phyloP scores from a whole-genome alignment of 1,139 yeast species.

The Pichia sp. region DNA sequence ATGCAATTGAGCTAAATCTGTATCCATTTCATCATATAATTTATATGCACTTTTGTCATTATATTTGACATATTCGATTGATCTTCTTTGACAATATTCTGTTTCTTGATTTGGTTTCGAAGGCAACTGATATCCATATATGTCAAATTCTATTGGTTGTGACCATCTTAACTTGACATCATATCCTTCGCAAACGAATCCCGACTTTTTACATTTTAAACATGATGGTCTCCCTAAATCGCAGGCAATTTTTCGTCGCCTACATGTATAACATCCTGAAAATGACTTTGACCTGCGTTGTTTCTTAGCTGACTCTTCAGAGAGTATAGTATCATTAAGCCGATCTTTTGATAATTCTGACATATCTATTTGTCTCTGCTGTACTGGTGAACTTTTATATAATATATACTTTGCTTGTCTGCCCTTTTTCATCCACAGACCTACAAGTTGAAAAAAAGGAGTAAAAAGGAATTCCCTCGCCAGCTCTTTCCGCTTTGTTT shows the following conservation, averaged over 20 bases:
- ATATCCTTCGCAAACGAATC: slow-evolving; percentile 72
- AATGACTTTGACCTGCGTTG: slow-evolving; percentile 26
- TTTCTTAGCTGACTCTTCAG: slow-evolving; percentile 9
- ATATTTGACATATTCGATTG: slow-evolving; percentile 68
- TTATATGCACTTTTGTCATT: slow-evolving; percentile 55
- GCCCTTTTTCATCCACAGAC: too few species aligned
- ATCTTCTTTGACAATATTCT: slow-evolving; percentile 60
- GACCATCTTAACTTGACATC: slow-evolving; percentile 80
- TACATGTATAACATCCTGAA: slow-evolving; percentile 60
- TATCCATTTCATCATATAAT: slow-evolving; percentile 78
- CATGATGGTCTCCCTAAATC: slow-evolving; percentile 51
- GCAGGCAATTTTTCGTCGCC: slow-evolving; percentile 55
- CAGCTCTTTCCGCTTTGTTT: too few species aligned
- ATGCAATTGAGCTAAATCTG: slow-evolving; percentile 58
- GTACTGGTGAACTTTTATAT: too few species aligned
- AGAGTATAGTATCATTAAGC: too few species aligned
- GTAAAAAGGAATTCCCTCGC: too few species aligned
- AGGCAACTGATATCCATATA: slow-evolving; percentile 29
- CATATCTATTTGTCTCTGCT: too few species aligned
- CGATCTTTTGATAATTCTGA: too few species aligned
- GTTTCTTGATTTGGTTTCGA: slow-evolving; percentile 31
- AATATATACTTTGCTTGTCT: too few species aligned
- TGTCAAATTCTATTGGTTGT: slow-evolving; percentile 27
- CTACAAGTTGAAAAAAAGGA: too few species aligned
- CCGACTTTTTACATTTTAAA: slow-evolving; percentile 46